A percentile compares a stretch with the other conserved stretches of the same genome.
These are phyloP conservation scores for Pleurotus djamor DNA, from an alignment of 768 basidiomycete genomes.

Conservation along the genomic window DNA sequence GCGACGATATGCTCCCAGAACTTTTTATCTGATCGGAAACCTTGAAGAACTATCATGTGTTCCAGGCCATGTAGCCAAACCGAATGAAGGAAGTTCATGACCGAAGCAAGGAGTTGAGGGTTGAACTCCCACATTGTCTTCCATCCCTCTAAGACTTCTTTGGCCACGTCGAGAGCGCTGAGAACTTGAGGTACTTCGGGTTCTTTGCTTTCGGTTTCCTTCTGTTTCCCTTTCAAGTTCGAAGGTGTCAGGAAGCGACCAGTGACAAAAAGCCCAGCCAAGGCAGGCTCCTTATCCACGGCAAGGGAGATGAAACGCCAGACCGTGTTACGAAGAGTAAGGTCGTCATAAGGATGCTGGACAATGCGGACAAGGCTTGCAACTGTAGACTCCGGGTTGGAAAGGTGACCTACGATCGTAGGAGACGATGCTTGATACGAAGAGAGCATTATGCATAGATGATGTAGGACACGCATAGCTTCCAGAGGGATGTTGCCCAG, in stretches of 20 bases:
- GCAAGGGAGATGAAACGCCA: slow-evolving; percentile 86
- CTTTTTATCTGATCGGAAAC: slow-evolving; percentile 48
- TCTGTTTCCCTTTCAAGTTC: slow-evolving; percentile 36
- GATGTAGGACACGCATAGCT: slow-evolving; percentile 64
- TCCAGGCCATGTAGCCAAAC: slow-evolving; percentile 83
- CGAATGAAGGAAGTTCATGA: slow-evolving; percentile 72
- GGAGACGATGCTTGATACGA: slow-evolving; percentile 58
- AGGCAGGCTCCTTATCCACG: slow-evolving; percentile 83
- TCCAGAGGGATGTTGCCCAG: slow-evolving; percentile 62
- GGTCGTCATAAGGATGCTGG: slow-evolving; percentile 79
- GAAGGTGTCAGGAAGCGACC: slow-evolving; percentile 62
- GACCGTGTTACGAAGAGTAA: slow-evolving; percentile 65
- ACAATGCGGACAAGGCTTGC: slow-evolving; percentile 67
- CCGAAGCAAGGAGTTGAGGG: slow-evolving; percentile 70
- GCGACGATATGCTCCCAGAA: slow-evolving; percentile 74
- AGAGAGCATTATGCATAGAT: slow-evolving; percentile 66
- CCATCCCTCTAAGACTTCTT: slow-evolving; percentile 67
- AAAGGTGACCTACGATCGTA: slow-evolving; percentile 76
- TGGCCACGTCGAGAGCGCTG: slow-evolving; percentile 69
- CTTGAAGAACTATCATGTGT: slow-evolving; percentile 58
- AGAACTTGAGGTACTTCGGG: slow-evolving; percentile 26
- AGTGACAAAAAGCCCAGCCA: slow-evolving; percentile 75
- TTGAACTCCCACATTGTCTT: slow-evolving; percentile 74
- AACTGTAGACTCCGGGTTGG: slow-evolving; percentile 72
- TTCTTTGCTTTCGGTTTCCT: slow-evolving; percentile 34